A percentile compares a stretch with the other conserved stretches of the same genome.
Conservation (phyloP, 164 flowering plant genomes). For the Kingdonia uniflora region DNA sequence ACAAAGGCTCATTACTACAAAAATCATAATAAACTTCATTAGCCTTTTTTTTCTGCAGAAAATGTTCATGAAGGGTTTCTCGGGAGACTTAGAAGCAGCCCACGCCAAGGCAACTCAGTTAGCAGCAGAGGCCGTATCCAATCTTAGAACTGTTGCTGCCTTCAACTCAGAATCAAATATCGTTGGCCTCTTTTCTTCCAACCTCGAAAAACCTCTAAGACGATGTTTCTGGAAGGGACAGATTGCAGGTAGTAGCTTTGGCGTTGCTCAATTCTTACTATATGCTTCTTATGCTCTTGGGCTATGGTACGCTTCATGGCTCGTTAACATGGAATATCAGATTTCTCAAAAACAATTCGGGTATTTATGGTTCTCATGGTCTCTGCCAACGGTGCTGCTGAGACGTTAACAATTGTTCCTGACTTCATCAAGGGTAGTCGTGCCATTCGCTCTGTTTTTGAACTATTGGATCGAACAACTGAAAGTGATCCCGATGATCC, state of each 20-base stretch:
- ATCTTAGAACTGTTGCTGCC: conserved; percentile 93
- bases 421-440: conserved; percentile 90
- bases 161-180: conserved; percentile 91
- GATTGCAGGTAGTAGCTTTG: conserved; percentile 72
- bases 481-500: conserved; percentile 91
- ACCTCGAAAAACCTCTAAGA: conserved; percentile 64
- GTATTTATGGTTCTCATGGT: conserved; percentile 89
- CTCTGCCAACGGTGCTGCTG: conserved; percentile 94
- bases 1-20: no score
- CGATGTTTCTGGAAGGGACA: conserved; percentile 69
- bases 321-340: conserved; percentile 75
- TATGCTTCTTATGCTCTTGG: conserved; percentile 86
- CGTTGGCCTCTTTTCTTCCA: conserved; percentile 63
- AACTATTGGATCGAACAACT: conserved; percentile 68
- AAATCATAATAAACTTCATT: no score
- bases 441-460: conserved; percentile 80
- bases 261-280: conserved; percentile 88
- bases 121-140: conserved; percentile 98
- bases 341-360: conserved; percentile 90
- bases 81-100: conserved; percentile 97
- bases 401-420: conserved; percentile 93
- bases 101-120: conserved; percentile 98
- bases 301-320: conserved; percentile 92
- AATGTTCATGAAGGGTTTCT: conserved; percentile 93
- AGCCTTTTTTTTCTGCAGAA: conserved; percentile 74